phyloP scores from a whole-genome alignment of 805 yeast genomes.

The fission yeast (Schizosaccharomyces pombe) region DNA sequence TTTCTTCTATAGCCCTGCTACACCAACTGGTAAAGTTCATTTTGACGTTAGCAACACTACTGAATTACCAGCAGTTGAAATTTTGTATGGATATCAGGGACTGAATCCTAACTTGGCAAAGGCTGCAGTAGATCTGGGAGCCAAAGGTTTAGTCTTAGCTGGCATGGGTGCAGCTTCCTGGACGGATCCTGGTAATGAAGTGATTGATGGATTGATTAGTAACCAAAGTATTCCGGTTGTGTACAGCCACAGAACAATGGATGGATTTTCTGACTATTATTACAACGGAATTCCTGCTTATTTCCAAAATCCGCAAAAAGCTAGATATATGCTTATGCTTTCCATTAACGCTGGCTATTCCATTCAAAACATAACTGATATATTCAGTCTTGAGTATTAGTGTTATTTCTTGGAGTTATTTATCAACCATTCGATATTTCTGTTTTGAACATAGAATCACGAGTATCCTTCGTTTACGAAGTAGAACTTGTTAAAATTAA shows the following conservation, averaged over 20 bases:
- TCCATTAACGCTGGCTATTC: background rate
- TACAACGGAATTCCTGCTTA: background rate
- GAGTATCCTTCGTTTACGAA: no score
- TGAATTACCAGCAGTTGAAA: background rate
- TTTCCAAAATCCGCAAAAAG: background rate
- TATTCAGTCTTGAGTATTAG: background rate
- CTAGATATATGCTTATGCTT: background rate
- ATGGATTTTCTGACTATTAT: background rate
- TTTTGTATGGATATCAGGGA: background rate
- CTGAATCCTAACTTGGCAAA: background rate
- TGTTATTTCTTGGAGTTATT: no score
- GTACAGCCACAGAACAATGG: background rate
- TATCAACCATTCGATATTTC: no score
- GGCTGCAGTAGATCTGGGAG: background rate
- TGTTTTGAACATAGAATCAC: no score
- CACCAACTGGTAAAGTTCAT: conserved; percentile 17
- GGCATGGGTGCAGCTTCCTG: background rate
- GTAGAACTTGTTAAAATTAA: no score
- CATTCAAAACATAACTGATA: background rate
- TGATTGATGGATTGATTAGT: background rate
- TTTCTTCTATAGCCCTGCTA: conserved; percentile 38
- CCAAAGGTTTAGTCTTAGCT: background rate
- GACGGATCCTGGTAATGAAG: background rate
- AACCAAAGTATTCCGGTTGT: background rate
- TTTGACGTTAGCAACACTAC: background rate